phyloP scores from a whole-genome alignment of 2,329 filamentous ascomycete genomes.

The Aspergillus caelatus region DNA sequence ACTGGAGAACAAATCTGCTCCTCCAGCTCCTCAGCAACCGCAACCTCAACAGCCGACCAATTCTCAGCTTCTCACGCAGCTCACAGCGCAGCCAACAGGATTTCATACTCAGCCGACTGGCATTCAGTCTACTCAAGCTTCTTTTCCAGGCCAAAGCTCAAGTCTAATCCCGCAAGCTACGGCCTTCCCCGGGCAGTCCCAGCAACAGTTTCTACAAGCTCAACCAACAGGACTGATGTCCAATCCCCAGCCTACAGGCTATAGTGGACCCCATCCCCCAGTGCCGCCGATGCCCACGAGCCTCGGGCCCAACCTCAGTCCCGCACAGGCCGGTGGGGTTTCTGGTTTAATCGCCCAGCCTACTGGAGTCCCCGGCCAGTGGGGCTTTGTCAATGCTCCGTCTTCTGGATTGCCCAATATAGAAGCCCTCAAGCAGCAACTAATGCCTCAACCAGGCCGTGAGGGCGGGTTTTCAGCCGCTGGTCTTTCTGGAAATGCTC shows the following conservation, averaged over 20 bases:
- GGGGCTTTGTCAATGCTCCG: constrained; percentile 97
- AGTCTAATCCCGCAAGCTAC: constrained; percentile 41
- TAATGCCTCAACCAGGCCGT: constrained; percentile 96
- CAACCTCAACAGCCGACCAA: constrained; percentile 74
- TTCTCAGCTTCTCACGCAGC: constrained; percentile 59
- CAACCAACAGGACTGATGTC: constrained; percentile 73
- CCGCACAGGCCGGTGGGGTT: constrained; percentile 70
- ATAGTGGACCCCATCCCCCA: constrained; percentile 76
- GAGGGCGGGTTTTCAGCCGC: constrained; percentile 84
- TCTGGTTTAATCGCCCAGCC: constrained; percentile 83
- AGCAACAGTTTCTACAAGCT: constrained; percentile 60
- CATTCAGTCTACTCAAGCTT: constrained; percentile 60
- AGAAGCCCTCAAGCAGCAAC: constrained; percentile 84
- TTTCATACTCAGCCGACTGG: constrained; percentile 67
- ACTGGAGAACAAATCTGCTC: constrained; percentile 50
- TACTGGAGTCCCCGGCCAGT: constrained; percentile 89
- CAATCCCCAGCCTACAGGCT: constrained; percentile 76
- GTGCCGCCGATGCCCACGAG: constrained; percentile 81
- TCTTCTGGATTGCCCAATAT: constrained; percentile 89
- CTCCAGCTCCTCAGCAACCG: constrained; percentile 64
- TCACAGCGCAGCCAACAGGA: constrained; percentile 57
- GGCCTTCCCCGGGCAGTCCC: constrained; percentile 51
- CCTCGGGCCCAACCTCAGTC: constrained; percentile 64
- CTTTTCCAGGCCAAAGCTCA: constrained; percentile 45
- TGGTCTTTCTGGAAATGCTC: constrained; percentile 88